Percentiles rank a stretch among this genome's conserved stretches.
phyloP scores from a whole-genome alignment of 1,284 basidiomycete genomes.

The Psilocybe mexicana region DNA sequence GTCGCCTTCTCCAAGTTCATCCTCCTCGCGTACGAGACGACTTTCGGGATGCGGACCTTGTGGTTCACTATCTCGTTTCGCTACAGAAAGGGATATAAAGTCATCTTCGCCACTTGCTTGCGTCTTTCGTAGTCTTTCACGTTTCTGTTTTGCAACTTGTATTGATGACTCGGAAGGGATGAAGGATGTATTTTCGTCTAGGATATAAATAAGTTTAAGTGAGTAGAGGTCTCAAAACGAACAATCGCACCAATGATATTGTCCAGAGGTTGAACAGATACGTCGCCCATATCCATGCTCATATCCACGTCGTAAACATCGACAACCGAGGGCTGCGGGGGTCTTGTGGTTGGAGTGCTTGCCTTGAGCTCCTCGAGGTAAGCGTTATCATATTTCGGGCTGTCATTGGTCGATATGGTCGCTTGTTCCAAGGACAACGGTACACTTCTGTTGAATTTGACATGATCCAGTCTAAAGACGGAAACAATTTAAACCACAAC shows the following conservation, averaged over 20 bases:
- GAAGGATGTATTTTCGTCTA: conserved; percentile 30
- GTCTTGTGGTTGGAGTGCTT: conserved; percentile 66
- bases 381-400: conserved; percentile 72
- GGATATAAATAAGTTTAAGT: background rate
- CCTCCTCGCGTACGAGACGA: conserved; percentile 86
- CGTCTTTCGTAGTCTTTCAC: conserved; percentile 60
- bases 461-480: background rate
- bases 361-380: conserved; percentile 86
- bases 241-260: conserved; percentile 37
- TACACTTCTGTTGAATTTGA: conserved; percentile 26
- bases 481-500: conserved; percentile 21
- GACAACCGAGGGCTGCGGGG: conserved; percentile 34
- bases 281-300: conserved; percentile 50
- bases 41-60: conserved; percentile 89
- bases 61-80: conserved; percentile 49
- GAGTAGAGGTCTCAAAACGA: background rate
- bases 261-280: conserved; percentile 36
- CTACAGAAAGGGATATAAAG: conserved; percentile 81
- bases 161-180: conserved; percentile 83
- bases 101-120: conserved; percentile 60
- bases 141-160: conserved; percentile 75
- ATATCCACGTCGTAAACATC: conserved; percentile 53
- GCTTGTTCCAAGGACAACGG: conserved; percentile 53
- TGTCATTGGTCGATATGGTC: conserved; percentile 46
- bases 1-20: conserved; percentile 90